Evolutionary conservation across 306 rosid genomes (phyloP).

Genomic region (Cucurbita ficifolia): DNA sequence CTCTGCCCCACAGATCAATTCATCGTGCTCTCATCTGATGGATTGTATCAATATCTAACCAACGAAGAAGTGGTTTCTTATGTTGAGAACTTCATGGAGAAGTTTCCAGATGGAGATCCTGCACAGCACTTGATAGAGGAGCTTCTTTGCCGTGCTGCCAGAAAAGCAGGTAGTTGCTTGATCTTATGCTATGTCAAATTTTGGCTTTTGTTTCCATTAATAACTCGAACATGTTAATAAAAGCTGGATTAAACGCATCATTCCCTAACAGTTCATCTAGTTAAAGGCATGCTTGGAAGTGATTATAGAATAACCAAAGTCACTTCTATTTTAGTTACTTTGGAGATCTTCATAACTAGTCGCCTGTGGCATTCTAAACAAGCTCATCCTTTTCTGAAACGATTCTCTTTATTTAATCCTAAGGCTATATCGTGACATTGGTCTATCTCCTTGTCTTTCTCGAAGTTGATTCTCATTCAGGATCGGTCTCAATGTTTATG

Average conservation of each 20-base stretch:
- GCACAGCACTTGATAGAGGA: slow-evolving; percentile 99
- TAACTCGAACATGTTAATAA: not conserved
- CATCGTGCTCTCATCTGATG: slow-evolving; percentile 92
- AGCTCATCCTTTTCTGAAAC: not conserved
- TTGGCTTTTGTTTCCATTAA: not conserved
- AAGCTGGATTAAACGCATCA: not conserved
- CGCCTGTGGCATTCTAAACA: not conserved
- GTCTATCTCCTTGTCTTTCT: not conserved
- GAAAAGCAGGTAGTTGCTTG: slow-evolving; percentile 68
- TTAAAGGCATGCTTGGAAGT: no score
- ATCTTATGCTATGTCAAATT: not conserved
- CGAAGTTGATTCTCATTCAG: not conserved
- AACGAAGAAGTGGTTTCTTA: slow-evolving; percentile 93
- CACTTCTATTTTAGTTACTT: no score
- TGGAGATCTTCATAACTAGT: not conserved
- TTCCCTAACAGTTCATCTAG: not conserved
- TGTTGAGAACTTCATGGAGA: slow-evolving; percentile 92
- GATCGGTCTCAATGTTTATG: not conserved
- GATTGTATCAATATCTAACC: slow-evolving; percentile 83
- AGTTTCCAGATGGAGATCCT: slow-evolving; percentile 97
- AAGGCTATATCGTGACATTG: not conserved
- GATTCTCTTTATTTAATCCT: not conserved
- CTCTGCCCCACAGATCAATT: slow-evolving; percentile 80
- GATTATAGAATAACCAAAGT: no score
- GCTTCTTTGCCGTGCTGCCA: slow-evolving; percentile 94